phyloP scores from a whole-genome alignment of 106 monocot species.

The Ottelia alismoides region DNA sequence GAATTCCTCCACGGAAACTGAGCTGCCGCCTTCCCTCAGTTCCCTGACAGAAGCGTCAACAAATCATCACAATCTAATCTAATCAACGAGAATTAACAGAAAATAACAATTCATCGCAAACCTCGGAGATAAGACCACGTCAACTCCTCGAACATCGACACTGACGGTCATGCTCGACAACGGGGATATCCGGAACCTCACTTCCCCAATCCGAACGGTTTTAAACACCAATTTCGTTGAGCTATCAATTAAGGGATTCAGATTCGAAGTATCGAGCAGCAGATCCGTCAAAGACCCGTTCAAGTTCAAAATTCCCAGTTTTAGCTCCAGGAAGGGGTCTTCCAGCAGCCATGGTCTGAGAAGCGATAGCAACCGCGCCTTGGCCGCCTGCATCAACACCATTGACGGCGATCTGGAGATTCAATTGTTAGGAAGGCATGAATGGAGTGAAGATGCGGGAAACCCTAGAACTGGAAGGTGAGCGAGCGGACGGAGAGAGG shows the following conservation, averaged over 20 bases:
- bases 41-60: constrained; percentile 35
- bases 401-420: constrained; percentile 6
- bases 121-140: constrained; percentile 35
- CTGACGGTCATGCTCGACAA: constrained; percentile 32
- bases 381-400: constrained; percentile 26
- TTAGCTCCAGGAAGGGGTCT: constrained; percentile 27
- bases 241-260: constrained; percentile 22
- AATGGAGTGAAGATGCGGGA: too few relatives aligned
- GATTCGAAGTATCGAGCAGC: constrained; percentile 16
- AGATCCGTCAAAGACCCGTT: constrained; percentile 19
- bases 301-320: constrained; percentile 31
- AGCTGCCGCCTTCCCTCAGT: background rate
- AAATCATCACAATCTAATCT: too few relatives aligned
- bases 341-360: constrained; percentile 49
- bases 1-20: background rate
- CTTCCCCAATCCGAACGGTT: constrained; percentile 16
- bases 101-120: constrained; percentile 5
- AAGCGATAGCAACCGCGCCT: constrained; percentile 17
- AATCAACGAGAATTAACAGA: background rate
- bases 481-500: too few relatives aligned
- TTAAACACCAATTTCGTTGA: constrained; percentile 17
- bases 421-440: too few relatives aligned
- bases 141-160: constrained; percentile 21
- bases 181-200: constrained; percentile 22
- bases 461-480: too few relatives aligned